Evolutionary conservation across 148 eudicot species (phyloP).

Genomic region (Rhododendron henanense): DNA sequence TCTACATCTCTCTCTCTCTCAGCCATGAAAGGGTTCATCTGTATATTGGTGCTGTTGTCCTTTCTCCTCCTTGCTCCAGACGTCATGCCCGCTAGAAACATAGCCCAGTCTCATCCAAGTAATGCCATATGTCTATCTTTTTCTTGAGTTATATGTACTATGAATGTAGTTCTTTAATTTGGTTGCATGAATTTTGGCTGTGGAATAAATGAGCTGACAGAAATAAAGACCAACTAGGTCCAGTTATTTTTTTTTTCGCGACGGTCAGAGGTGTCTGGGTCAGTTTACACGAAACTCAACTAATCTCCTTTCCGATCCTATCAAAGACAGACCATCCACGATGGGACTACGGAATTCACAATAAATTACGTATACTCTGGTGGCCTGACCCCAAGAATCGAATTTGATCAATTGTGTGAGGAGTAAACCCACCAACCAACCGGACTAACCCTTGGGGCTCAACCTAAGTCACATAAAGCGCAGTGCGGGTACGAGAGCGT

Average conservation of each 20-base stretch:
- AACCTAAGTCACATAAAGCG: too few species aligned
- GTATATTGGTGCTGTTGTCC: not conserved
- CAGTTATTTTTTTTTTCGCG: too few species aligned
- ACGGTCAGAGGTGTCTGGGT: too few species aligned
- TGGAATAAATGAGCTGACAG: not conserved
- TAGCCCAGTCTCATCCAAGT: not conserved
- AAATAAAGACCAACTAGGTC: not conserved
- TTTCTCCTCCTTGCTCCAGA: constrained; percentile 22
- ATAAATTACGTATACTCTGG: too few species aligned
- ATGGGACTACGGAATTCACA: too few species aligned
- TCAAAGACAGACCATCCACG: too few species aligned
- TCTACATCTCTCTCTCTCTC: not conserved
- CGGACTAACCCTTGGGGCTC: too few species aligned
- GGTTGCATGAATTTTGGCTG: not conserved
- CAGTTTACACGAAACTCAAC: too few species aligned
- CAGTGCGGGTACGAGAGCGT: not conserved
- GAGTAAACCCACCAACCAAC: too few species aligned
- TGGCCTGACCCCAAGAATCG: too few species aligned
- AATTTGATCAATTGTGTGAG: too few species aligned
- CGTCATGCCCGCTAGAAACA: not conserved
- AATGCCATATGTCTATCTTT: not conserved
- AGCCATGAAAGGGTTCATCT: constrained; percentile 19
- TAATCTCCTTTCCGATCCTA: too few species aligned
- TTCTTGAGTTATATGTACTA: not conserved
- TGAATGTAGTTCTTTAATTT: not conserved